A percentile compares a stretch with the other conserved stretches of the same genome.
Conservation (phyloP, 2,329 filamentous ascomycete species). For the Verticillium dahliae region DNA sequence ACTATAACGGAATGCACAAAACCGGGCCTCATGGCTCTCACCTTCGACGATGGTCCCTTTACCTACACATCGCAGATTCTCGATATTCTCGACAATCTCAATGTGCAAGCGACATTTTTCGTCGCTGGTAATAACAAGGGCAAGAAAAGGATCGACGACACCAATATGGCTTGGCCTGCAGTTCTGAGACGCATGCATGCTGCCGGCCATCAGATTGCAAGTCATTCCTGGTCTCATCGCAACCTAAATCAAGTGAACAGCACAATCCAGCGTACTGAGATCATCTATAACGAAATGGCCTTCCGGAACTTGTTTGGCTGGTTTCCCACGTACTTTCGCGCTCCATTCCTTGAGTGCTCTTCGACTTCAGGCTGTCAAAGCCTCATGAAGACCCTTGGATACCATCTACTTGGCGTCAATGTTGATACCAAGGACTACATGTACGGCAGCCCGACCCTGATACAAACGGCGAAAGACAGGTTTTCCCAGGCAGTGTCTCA, state of each 20-base stretch:
- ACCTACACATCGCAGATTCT: constrained; percentile 34
- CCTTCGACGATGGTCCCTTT: constrained; percentile 41
- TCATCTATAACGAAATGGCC: constrained; percentile 22
- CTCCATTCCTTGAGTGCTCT: constrained; percentile 26
- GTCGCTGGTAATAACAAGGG: constrained; percentile 32
- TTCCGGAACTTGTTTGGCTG: constrained; percentile 31
- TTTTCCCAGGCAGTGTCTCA: constrained; percentile 29
- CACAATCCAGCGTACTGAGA: constrained; percentile 15
- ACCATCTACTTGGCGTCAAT: constrained; percentile 51
- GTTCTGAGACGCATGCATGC: constrained; percentile 32
- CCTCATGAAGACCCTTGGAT: constrained; percentile 32
- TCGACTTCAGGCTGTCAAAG: constrained; percentile 7
- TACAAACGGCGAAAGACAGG: constrained; percentile 34
- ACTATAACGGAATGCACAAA: constrained; percentile 27
- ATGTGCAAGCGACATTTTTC: constrained; percentile 33
- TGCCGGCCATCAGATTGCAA: constrained; percentile 38
- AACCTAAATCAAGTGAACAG: constrained; percentile 18
- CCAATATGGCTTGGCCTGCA: constrained; percentile 22
- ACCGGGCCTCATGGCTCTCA: constrained; percentile 33
- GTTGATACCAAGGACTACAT: constrained; percentile 58
- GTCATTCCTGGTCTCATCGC: constrained; percentile 32
- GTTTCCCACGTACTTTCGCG: constrained; percentile 36
- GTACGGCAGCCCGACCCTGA: constrained; percentile 37
- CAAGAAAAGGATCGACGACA: constrained; percentile 33
- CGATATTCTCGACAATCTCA: constrained; percentile 23